Conservation (phyloP, 148 eudicot genomes). For the Fallopia convolvulus region DNA sequence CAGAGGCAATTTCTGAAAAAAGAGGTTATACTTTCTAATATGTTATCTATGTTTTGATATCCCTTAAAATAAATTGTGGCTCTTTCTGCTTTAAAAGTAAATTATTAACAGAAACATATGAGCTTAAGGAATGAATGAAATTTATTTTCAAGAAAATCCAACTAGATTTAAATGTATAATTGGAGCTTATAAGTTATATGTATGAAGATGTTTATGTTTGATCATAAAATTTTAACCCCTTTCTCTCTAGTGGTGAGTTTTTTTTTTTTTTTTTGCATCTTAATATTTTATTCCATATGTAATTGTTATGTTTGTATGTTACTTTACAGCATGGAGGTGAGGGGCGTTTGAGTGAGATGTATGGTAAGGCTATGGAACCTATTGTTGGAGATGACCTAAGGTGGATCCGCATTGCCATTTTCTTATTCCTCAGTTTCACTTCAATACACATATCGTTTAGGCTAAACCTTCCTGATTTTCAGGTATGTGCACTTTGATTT, state of each 20-base stretch:
- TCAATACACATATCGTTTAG: background rate
- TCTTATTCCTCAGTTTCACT: background rate
- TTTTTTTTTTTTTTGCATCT: too few relatives aligned
- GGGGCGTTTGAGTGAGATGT: constrained; percentile 76
- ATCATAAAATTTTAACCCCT: background rate
- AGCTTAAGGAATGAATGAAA: background rate
- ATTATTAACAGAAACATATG: background rate
- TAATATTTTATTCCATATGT: background rate
- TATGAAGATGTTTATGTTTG: background rate
- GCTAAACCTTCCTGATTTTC: constrained; percentile 16
- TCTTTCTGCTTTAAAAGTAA: background rate
- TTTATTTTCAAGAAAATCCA: background rate
- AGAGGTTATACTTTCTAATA: background rate
- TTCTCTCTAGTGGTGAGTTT: background rate
- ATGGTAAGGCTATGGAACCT: constrained; percentile 54
- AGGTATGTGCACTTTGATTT: constrained; percentile 94
- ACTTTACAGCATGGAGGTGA: constrained; percentile 77
- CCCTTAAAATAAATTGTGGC: background rate
- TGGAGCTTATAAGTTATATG: background rate
- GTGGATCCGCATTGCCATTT: constrained; percentile 23
- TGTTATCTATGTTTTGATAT: background rate
- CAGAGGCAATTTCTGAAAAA: background rate
- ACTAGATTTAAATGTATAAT: background rate
- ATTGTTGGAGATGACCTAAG: constrained; percentile 67
- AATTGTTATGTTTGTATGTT: constrained; percentile 9